Evolutionary conservation across 192 early-diverging fungal species (phyloP).

Genomic region (Coemansia reversa): DNA sequence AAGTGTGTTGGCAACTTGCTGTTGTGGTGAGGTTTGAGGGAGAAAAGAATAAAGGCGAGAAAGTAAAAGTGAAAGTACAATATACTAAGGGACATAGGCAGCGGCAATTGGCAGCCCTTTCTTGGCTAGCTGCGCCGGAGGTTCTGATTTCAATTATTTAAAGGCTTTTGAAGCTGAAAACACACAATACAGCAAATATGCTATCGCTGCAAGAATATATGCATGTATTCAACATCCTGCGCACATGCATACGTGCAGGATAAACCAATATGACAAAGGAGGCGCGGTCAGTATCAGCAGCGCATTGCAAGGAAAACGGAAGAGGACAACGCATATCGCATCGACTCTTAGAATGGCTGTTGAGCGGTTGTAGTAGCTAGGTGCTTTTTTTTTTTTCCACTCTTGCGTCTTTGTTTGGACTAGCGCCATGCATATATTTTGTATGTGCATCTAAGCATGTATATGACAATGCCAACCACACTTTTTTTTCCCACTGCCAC

Average conservation of each 20-base stretch:
- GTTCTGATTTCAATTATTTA: not conserved
- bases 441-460: slow-evolving; percentile 14
- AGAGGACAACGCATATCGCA: not conserved
- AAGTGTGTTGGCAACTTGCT: not conserved
- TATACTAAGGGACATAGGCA: not conserved
- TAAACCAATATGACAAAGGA: slow-evolving; percentile 1
- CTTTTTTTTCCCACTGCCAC: not conserved
- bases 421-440: slow-evolving; percentile 21
- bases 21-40: not conserved
- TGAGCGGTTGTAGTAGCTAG: not conserved
- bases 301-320: not conserved
- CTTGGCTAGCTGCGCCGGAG: not conserved
- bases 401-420: not conserved
- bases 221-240: not conserved
- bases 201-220: not conserved
- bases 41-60: not conserved
- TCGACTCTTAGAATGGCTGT: not conserved
- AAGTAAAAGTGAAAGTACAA: not conserved
- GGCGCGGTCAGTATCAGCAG: not conserved
- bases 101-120: not conserved
- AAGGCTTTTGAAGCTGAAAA: not conserved
- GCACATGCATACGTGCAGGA: not conserved
- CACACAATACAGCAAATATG: not conserved
- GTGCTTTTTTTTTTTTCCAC: not conserved
- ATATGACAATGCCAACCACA: slow-evolving; percentile 15